A percentile compares a stretch with the other conserved stretches of the same genome.
phyloP scores from a whole-genome alignment of 2,329 filamentous ascomycete genomes.

The Apiospora kogelbergensis region DNA sequence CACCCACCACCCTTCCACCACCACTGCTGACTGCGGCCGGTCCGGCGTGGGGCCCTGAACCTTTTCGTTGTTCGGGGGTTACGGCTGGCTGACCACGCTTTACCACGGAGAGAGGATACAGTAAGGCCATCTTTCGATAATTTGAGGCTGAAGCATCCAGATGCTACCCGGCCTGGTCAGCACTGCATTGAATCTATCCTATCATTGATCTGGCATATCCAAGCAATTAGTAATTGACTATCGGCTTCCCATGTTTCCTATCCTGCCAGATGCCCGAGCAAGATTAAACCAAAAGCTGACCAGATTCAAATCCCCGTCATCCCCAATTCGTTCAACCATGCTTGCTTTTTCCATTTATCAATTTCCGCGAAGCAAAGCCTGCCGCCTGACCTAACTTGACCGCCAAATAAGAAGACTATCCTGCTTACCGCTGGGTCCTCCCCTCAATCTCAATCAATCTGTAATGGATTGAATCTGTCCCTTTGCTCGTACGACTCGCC shows the following conservation, averaged over 20 bases:
- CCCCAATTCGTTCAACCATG: background rate
- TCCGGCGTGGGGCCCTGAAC: no score
- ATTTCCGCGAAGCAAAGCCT: background rate
- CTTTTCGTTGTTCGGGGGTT: no score
- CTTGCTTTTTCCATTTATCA: background rate
- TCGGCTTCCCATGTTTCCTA: background rate
- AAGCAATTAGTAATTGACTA: background rate
- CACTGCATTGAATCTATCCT: background rate
- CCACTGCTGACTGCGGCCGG: no score
- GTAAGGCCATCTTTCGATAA: background rate
- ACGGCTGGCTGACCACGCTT: no score
- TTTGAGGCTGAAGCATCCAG: slow-evolving; percentile 5
- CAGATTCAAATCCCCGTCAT: background rate
- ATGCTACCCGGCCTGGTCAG: background rate
- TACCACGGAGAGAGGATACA: no score
- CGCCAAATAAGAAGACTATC: background rate
- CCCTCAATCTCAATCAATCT: background rate
- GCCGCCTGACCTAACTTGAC: background rate
- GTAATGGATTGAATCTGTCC: background rate
- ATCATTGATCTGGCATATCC: background rate
- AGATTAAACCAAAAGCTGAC: background rate
- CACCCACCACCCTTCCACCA: no score
- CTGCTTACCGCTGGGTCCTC: background rate
- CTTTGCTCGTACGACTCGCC: background rate
- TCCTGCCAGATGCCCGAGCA: background rate